phyloP scores from a whole-genome alignment of 2,329 filamentous ascomycete genomes.

The Arthrobotrys entomopaga region DNA sequence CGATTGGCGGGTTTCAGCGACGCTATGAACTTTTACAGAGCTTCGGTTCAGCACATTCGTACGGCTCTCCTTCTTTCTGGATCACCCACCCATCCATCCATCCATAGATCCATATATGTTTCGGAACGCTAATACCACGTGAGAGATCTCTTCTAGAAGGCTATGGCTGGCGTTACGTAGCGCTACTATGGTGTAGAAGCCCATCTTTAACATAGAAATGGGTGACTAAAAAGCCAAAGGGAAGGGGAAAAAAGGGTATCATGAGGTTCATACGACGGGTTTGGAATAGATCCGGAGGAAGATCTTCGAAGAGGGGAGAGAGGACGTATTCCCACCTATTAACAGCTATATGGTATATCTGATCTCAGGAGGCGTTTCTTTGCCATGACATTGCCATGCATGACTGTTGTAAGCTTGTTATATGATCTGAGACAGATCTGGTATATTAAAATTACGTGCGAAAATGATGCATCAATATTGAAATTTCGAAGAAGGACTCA shows the following conservation, averaged over 20 bases:
- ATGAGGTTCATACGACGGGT: not conserved
- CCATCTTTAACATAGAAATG: not conserved
- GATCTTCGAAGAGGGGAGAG: too few relatives aligned
- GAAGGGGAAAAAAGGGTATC: not conserved
- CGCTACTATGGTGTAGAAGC: not conserved
- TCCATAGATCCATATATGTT: too few relatives aligned
- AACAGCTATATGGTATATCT: not conserved
- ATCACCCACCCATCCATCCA: not conserved
- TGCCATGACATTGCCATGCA: not conserved
- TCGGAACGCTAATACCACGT: not conserved
- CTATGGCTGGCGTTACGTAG: not conserved
- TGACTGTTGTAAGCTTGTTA: not conserved
- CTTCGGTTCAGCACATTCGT: too few relatives aligned
- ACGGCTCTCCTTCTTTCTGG: not conserved
- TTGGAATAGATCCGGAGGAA: conserved; percentile 4
- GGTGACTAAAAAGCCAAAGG: conserved; percentile 2
- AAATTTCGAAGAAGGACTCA: not conserved
- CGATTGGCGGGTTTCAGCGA: too few relatives aligned
- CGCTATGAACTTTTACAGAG: too few relatives aligned
- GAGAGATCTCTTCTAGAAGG: conserved; percentile 19
- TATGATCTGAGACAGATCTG: too few relatives aligned
- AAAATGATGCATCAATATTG: not conserved
- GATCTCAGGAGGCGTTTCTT: not conserved
- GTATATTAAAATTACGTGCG: too few relatives aligned
- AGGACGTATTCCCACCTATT: not conserved